Evolutionary conservation across 345 rosid genomes (phyloP).

Genomic region (Pelargonium nanum): DNA sequence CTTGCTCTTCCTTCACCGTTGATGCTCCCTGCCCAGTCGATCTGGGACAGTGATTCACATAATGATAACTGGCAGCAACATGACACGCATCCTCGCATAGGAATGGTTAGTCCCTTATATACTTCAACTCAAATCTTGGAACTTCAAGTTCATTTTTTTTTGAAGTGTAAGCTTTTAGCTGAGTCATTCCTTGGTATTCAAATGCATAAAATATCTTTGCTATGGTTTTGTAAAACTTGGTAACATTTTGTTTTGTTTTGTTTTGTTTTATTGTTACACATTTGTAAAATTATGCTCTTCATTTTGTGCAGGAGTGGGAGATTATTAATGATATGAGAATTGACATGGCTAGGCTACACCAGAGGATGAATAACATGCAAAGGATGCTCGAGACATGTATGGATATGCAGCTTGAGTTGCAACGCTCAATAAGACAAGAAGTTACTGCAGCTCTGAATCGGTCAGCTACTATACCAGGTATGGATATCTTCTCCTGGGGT

Average conservation of each 20-base stretch:
- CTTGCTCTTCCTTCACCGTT: constrained; percentile 39
- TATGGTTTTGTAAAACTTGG: not conserved
- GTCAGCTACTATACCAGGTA: constrained; percentile 49
- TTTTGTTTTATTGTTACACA: too few relatives aligned
- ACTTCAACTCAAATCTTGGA: not conserved
- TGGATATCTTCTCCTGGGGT: not conserved
- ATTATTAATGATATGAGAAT: constrained; percentile 66
- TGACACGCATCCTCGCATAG: constrained; percentile 57
- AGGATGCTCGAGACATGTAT: constrained; percentile 89
- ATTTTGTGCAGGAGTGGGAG: constrained; percentile 67
- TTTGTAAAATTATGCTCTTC: not conserved
- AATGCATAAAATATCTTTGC: not conserved
- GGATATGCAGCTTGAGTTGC: constrained; percentile 98
- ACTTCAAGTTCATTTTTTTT: too few relatives aligned
- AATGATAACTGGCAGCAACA: constrained; percentile 49
- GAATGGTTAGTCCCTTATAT: constrained; percentile 44
- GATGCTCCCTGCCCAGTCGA: constrained; percentile 34
- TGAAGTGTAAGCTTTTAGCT: too few relatives aligned
- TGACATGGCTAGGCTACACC: constrained; percentile 89
- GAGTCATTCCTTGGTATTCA: not conserved
- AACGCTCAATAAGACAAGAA: constrained; percentile 82
- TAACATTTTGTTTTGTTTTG: too few relatives aligned
- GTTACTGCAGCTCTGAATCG: constrained; percentile 79
- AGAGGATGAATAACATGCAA: constrained; percentile 88
- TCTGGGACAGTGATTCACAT: constrained; percentile 56